Base-by-base conservation (phyloP, 805 yeast genomes). In the Ogataea methylovora region DNA sequence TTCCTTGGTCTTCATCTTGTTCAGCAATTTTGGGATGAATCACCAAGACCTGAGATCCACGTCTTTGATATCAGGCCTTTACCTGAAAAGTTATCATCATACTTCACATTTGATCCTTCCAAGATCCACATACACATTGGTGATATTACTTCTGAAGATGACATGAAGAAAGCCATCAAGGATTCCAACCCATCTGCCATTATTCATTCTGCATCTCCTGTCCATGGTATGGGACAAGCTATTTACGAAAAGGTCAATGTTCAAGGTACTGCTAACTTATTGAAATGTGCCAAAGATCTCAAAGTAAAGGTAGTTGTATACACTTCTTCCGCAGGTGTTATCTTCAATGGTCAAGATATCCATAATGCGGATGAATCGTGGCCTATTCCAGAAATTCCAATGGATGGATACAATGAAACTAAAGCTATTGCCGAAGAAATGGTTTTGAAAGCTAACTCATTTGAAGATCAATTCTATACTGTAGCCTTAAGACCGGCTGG, bases 261-360 rank as follows among this genome's bases (percentile, higher is more conserved):
- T 21, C 72, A 75, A 30, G 99, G 99, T 27, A 92, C 98, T 2
- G 63, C 66, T 37, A 84, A 79, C 41, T 70, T 92, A 24, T 61
- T 90, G 27, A 63, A 71, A 30, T 80, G 79, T 32, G 76, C 88
- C 29, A 65, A 73, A 45, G 63, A 61, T 30, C 49, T 63, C 29
- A 40, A 44, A 2, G 68, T 77, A 8, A 70, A 69, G 40, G 90
- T 88, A 0, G 64, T 92, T 25, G 94, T 92, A 2, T 92, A 88
- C 62, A 92, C 99, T 2, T 88, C 97, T 0, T 85, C 96, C 2
- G 97, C 98, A 0, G 97, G 98, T 44, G 98, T 92, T 19, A 82
- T 88, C 22, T 92, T 92, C 65, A 84, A 90, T 54, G 99, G 99
- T n/a, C 81, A 76, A 40, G 95, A 90, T 51, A 68, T 92, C 35